Percentiles rank a stretch among this genome's conserved stretches.
phyloP scores from a whole-genome alignment of 495 filamentous ascomycete genomes.

The Lasiosphaeria hispida region DNA sequence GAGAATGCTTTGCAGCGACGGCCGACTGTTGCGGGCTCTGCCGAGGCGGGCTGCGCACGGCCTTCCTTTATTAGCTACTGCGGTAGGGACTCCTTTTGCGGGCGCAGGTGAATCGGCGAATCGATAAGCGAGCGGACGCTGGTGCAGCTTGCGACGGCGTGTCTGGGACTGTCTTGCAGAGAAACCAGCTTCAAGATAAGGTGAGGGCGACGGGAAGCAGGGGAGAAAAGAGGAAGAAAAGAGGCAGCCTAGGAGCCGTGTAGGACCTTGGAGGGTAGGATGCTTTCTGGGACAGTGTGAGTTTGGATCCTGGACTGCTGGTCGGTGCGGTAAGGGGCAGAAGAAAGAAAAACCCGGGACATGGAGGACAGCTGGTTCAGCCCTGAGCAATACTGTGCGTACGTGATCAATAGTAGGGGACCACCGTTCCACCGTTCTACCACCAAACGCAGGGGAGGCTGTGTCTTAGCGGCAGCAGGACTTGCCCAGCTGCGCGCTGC shows the following conservation, averaged over 20 bases:
- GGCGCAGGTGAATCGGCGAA: slow-evolving; percentile 1
- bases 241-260: slow-evolving; percentile 8
- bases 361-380: too few species aligned
- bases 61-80: too few species aligned
- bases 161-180: neutral
- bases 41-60: too few species aligned
- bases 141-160: slow-evolving; percentile 6
- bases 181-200: neutral
- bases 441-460: slow-evolving; percentile 2
- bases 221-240: neutral
- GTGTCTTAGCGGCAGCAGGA: neutral
- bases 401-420: neutral
- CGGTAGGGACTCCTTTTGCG: neutral
- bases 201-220: neutral
- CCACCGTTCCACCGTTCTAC: neutral
- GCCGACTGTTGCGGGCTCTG: neutral
- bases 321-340: too few species aligned
- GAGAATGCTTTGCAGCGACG: slow-evolving; percentile 14
- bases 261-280: neutral
- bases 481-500: too few species aligned
- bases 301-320: too few species aligned
- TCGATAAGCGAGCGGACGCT: slow-evolving; percentile 16
- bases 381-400: too few species aligned
- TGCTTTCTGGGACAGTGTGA: neutral
- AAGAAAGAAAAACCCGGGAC: too few species aligned